Evolutionary conservation across 208 protist species (phyloP), one percentile per base, ranked within the genome.

Genomic region (Trypanosomatidae sp.): DNA sequence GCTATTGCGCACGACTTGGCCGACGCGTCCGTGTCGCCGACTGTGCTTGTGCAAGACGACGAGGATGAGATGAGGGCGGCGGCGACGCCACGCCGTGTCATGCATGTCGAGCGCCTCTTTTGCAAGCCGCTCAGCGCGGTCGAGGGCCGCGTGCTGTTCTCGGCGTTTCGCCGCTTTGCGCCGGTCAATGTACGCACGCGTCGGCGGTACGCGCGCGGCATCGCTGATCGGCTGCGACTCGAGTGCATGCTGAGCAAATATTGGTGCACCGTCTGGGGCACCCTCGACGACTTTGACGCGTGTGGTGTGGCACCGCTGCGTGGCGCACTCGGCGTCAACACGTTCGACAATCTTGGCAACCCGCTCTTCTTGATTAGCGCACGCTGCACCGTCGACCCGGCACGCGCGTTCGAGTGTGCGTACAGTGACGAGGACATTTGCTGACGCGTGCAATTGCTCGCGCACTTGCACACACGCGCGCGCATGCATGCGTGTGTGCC

Each of bases 211-310:
- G 38, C 40, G 7, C 37, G 25, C 20, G 39, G 38, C 10, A 49
- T 83, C 4, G 64, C 55, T 33, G 44, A 58, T 13, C 48, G 43
- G 0, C 48, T 88, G n/a, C 69, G 78, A 1, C 28, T 46, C 4
- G 66, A 83, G 50, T 56, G 61, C 35, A 25, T 52, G 1, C 11
- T 10, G 15, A 76, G 47, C 18, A 44, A 52, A 4, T 73, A 63
- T 45, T 88, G 78, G 74, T 88, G 78, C 52, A 69, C 48, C 32
- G 38, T 88, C 6, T 88, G 78, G 74, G 78, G 73, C 18, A 81
- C 66, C 1, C 32, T 37, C 13, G 47, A 64, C 24, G 72, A 80
- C 32, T 88, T 73, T 51, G 49, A 20, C 25, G 24, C 7, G n/a
- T 53, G 50, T 18, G 69, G 62, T 1, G 48, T 66, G 37, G 27